Percentiles rank a stretch among this genome's conserved stretches.
Conservation (phyloP, 2,329 filamentous ascomycete species). For the Sporothrix pseudoabietina region DNA sequence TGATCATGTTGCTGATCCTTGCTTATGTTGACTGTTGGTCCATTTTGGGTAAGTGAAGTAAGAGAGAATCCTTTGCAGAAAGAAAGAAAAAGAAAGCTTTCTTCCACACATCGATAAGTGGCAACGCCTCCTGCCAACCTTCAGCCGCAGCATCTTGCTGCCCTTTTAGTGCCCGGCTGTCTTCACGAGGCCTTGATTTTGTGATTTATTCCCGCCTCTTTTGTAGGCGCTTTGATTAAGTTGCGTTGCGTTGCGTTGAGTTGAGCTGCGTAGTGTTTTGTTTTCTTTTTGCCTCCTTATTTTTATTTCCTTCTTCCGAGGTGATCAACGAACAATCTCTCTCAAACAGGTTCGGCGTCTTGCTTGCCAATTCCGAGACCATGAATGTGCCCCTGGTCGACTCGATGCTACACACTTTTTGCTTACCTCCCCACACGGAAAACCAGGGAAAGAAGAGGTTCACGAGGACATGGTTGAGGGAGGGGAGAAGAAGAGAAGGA, state of each 20-base stretch:
- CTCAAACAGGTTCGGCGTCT: background rate
- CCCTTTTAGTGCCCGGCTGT: background rate
- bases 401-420: background rate
- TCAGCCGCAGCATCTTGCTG: slow-evolving; percentile 12
- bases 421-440: background rate
- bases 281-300: background rate
- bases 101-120: background rate
- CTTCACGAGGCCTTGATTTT: background rate
- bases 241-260: background rate
- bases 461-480: background rate
- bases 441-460: background rate
- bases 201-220: background rate
- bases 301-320: background rate
- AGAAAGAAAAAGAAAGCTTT: background rate
- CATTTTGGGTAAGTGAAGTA: background rate
- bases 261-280: background rate
- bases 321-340: slow-evolving; percentile 8
- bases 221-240: background rate
- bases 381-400: background rate
- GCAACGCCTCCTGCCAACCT: background rate
- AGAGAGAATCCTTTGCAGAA: background rate
- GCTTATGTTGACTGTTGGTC: slow-evolving; percentile 14
- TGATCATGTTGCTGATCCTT: background rate
- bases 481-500: background rate
- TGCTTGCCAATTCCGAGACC: background rate